Evolutionary conservation across 164 flowering plant genomes (phyloP).

Genomic region (Dillenia turbinata): DNA sequence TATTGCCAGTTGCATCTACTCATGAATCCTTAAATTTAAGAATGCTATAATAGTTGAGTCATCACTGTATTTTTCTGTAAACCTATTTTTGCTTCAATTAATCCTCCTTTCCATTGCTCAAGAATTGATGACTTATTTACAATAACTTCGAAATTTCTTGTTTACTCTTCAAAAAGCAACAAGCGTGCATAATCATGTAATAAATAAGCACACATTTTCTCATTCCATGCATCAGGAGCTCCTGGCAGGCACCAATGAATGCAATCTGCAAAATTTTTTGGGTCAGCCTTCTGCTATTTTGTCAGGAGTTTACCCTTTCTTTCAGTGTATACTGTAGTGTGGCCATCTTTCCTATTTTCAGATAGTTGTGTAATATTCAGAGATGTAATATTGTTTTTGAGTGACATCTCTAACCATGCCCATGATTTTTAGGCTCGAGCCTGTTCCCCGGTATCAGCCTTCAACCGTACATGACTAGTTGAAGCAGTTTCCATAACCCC

Average conservation of each 20-base stretch:
- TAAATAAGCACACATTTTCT: conserved; percentile 71
- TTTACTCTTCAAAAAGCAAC: too few relatives aligned
- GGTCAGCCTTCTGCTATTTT: conserved; percentile 67
- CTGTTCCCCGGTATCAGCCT: conserved; percentile 75
- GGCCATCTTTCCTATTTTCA: conserved; percentile 81
- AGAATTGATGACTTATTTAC: too few relatives aligned
- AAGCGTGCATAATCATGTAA: conserved; percentile 22
- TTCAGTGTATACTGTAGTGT: conserved; percentile 74
- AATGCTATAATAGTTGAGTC: too few relatives aligned
- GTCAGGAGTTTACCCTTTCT: conserved; percentile 82
- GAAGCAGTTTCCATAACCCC: conserved; percentile 75
- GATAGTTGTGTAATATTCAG: conserved; percentile 86
- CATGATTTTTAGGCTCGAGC: conserved; percentile 71
- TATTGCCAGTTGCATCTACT: too few relatives aligned
- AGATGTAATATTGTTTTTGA: conserved; percentile 49
- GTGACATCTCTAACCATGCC: conserved; percentile 33
- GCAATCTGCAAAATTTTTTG: conserved; percentile 75
- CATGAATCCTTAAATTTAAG: too few relatives aligned
- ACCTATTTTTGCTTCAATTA: too few relatives aligned
- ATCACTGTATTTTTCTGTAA: too few relatives aligned
- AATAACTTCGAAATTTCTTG: too few relatives aligned
- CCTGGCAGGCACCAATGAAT: conserved; percentile 98
- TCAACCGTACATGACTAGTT: conserved; percentile 64
- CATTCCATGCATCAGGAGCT: conserved; percentile 96
- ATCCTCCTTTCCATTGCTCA: too few relatives aligned